phyloP scores from a whole-genome alignment of 2,329 filamentous ascomycete species.

The Colletotrichum lentis region DNA sequence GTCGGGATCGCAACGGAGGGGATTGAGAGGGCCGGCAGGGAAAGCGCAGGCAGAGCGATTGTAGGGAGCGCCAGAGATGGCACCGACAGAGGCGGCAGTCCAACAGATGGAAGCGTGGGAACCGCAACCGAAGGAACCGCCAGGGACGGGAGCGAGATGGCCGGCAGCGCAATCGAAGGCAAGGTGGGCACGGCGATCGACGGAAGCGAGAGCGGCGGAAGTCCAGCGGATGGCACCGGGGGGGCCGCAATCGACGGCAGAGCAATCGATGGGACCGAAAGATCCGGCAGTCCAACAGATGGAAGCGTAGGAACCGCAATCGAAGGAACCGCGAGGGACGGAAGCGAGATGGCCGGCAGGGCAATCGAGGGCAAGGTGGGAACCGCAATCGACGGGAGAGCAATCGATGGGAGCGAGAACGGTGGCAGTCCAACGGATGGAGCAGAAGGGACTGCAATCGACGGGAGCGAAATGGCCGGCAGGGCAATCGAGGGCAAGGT shows the following conservation, averaged over 20 bases:
- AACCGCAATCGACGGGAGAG: neutral
- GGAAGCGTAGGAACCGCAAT: too few species aligned
- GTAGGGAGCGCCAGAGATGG: neutral
- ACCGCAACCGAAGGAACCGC: neutral
- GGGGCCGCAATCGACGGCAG: neutral
- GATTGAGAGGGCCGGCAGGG: neutral
- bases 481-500: too few species aligned
- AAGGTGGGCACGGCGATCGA: neutral
- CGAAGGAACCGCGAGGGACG: neutral
- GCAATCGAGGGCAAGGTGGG: neutral
- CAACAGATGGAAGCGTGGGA: too few species aligned
- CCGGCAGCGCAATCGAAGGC: neutral
- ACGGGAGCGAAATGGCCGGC: too few species aligned
- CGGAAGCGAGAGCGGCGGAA: neutral
- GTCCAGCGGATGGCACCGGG: too few species aligned
- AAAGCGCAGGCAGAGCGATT: neutral
- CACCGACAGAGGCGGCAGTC: neutral
- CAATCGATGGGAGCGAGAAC: neutral
- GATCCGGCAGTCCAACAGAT: neutral
- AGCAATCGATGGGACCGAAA: neutral
- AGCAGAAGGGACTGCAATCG: too few species aligned
- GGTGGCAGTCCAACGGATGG: neutral
- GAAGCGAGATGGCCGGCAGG: neutral
- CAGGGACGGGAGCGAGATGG: neutral
- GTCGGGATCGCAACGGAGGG: neutral